phyloP scores from a whole-genome alignment of 169 alveolate genomes.

The Babesia divergens region DNA sequence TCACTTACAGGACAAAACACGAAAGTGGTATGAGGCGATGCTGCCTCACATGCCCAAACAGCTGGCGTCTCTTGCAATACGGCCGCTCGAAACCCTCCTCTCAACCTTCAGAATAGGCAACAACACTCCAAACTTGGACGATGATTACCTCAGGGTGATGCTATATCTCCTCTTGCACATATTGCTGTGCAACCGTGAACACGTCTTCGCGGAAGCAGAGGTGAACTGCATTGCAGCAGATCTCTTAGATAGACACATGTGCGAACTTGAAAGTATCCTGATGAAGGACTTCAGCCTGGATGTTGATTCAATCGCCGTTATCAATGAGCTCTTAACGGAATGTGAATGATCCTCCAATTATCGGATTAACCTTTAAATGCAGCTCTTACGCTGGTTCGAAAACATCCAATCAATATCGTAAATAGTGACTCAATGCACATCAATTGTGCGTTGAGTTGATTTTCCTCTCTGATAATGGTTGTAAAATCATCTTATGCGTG shows the following conservation, averaged over 20 bases:
- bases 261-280: not conserved
- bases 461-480: too few relatives aligned
- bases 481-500: too few relatives aligned
- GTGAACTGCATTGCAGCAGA: not conserved
- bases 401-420: not conserved
- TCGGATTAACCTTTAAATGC: not conserved
- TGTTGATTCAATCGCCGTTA: slow-evolving; percentile 1
- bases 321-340: slow-evolving; percentile 15
- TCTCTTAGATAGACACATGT: not conserved
- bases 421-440: too few relatives aligned
- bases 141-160: slow-evolving; percentile 1
- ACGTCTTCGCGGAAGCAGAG: not conserved
- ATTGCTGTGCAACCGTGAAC: slow-evolving; percentile 10
- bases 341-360: slow-evolving; percentile 1
- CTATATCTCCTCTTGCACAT: slow-evolving; percentile 2
- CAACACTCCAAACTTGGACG: slow-evolving; percentile 15
- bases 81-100: slow-evolving; percentile 14
- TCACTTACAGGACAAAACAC: slow-evolving; percentile 10
- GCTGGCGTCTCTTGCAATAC: not conserved
- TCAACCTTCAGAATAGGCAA: slow-evolving; percentile 46
- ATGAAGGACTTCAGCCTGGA: slow-evolving; percentile 1
- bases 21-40: slow-evolving; percentile 24
- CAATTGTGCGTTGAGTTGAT: too few relatives aligned
- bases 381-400: not conserved
- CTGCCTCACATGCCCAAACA: slow-evolving; percentile 27